phyloP scores from a whole-genome alignment of 140 eudicot species.

The Anethum foeniculum region DNA sequence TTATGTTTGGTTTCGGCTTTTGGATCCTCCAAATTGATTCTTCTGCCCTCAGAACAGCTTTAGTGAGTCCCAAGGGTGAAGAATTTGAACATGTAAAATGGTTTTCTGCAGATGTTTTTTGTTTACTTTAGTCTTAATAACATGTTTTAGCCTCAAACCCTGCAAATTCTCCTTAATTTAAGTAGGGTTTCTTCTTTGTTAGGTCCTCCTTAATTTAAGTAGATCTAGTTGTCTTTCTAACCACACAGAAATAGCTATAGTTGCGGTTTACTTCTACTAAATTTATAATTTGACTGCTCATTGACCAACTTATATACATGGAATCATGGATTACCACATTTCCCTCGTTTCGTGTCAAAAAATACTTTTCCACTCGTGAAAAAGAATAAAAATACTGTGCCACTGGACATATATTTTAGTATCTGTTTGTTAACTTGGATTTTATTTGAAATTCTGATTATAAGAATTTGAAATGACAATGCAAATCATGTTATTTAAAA shows the following conservation, averaged over 20 bases:
- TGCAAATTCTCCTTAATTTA: not conserved
- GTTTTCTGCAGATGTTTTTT: not conserved
- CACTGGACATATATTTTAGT: too few relatives aligned
- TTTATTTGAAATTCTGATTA: too few relatives aligned
- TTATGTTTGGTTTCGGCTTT: not conserved
- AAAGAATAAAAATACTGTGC: too few relatives aligned
- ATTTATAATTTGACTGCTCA: not conserved
- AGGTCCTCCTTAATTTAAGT: not conserved
- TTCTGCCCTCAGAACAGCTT: constrained; percentile 9
- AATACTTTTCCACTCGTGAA: too few relatives aligned
- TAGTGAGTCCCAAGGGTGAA: constrained; percentile 11
- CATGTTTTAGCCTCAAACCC: not conserved
- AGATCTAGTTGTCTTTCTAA: not conserved
- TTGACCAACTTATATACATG: not conserved
- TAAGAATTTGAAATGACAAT: too few relatives aligned
- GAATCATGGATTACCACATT: not conserved
- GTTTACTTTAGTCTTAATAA: not conserved
- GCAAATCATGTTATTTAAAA: too few relatives aligned
- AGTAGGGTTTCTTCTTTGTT: not conserved
- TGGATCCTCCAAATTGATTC: not conserved
- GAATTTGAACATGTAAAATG: not conserved
- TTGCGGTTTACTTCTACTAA: not conserved
- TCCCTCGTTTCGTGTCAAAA: not conserved
- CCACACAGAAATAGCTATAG: not conserved
- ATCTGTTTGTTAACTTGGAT: too few relatives aligned